Evolutionary conservation across 495 filamentous ascomycete genomes (phyloP).

Genomic region (Penicillium fimorum): DNA sequence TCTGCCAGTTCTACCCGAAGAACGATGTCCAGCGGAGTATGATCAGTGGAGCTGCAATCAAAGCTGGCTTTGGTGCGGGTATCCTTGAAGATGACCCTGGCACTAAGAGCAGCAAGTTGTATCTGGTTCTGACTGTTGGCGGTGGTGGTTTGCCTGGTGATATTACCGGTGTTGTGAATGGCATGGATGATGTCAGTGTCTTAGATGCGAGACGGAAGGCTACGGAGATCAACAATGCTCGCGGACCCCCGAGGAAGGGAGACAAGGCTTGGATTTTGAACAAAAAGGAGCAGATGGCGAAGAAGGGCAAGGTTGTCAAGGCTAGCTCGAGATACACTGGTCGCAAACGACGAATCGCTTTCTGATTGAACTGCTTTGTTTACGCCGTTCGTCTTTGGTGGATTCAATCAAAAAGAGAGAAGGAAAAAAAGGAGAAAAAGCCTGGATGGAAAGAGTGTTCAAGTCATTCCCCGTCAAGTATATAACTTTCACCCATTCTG

Average conservation of each 20-base stretch:
- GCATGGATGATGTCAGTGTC: constrained; percentile 84
- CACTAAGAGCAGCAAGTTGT: constrained; percentile 91
- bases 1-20: constrained; percentile 97
- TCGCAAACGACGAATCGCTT: constrained; percentile 67
- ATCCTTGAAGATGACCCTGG: constrained; percentile 92
- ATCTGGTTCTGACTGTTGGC: constrained; percentile 90
- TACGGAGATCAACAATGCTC: constrained; percentile 43
- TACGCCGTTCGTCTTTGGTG: not conserved
- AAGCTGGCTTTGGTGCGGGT: constrained; percentile 93
- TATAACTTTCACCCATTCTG: not conserved
- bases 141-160: constrained; percentile 72
- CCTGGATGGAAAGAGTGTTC: not conserved
- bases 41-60: constrained; percentile 85
- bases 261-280: constrained; percentile 86
- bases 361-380: constrained; percentile 34
- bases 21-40: constrained; percentile 88
- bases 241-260: constrained; percentile 63
- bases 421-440: not conserved
- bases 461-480: not conserved
- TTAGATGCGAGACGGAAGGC: constrained; percentile 65
- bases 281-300: constrained; percentile 95
- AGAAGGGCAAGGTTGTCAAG: constrained; percentile 93
- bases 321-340: constrained; percentile 88
- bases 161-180: constrained; percentile 81
- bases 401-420: not conserved